These are phyloP conservation scores for Fagopyrum homotropicum DNA, from an alignment of 148 eudicot genomes.

Conservation along the genomic window DNA sequence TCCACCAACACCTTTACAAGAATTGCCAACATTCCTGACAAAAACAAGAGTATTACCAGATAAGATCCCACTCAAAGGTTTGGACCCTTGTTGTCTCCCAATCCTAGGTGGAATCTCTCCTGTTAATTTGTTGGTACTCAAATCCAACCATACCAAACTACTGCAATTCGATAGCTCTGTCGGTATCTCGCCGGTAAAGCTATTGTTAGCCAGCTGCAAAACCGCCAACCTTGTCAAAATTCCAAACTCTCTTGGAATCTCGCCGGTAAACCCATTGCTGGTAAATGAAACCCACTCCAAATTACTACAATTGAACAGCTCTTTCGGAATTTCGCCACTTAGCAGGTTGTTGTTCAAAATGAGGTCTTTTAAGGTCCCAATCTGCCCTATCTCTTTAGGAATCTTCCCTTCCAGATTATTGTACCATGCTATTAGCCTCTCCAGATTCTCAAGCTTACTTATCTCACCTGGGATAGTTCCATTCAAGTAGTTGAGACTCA, in stretches of 20 bases:
- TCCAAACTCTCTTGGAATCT: conserved; percentile 65
- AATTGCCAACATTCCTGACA: conserved; percentile 87
- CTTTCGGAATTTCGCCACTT: conserved; percentile 65
- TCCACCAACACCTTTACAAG: conserved; percentile 93
- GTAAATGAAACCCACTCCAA: conserved; percentile 89
- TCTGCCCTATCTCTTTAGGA: conserved; percentile 66
- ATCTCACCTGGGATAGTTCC: conserved; percentile 75
- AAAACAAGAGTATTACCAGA: conserved; percentile 82
- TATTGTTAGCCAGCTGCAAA: conserved; percentile 73
- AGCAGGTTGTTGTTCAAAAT: conserved; percentile 75
- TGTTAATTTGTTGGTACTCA: conserved; percentile 66
- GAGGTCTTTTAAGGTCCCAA: conserved; percentile 69
- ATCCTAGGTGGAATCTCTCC: conserved; percentile 86
- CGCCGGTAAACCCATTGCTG: conserved; percentile 60
- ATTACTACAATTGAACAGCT: conserved; percentile 54
- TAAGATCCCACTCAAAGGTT: conserved; percentile 65
- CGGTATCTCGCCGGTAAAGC: conserved; percentile 69
- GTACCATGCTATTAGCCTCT: conserved; percentile 88
- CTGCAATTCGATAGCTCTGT: conserved; percentile 54
- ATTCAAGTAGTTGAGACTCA: conserved; percentile 76
- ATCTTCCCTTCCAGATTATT: conserved; percentile 76
- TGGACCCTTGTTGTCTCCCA: conserved; percentile 76
- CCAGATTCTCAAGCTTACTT: conserved; percentile 60
- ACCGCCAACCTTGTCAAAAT: conserved; percentile 65
- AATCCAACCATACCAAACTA: conserved; percentile 89